Evolutionary conservation across 2,329 filamentous ascomycete genomes (phyloP), one percentile per base, ranked within the genome.

Genomic region (Trichoderma sp.): DNA sequence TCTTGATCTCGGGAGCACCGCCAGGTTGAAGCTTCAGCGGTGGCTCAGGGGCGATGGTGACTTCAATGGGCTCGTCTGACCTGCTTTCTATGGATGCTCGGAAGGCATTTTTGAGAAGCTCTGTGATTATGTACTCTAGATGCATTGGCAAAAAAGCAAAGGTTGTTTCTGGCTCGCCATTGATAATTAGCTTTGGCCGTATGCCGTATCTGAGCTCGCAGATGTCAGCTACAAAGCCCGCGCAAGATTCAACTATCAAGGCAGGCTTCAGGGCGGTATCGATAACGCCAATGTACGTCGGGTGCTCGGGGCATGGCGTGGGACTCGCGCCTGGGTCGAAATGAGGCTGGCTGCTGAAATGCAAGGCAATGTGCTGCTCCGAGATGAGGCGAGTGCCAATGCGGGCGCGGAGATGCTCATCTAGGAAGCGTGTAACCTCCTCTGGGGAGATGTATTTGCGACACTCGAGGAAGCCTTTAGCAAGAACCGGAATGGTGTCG

Each of bases 61-160:
- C 92, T 78, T 98, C 94, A 56, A 99, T 89, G 1, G 96, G 94
- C 78, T 97, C 93, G 59, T 90, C 89, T 79, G 93, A 93, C n/a
- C 92, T 91, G 75, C 90, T 92, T 84, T 99, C 97, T 11, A 98
- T 92, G 0, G 95, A 97, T 4, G 97, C 96, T 60, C 97, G 91
- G 86, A 98, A 99, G 1, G 95, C 94, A 81, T 99, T 99, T 85
- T 99, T 99, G 75, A 99, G 89, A 1, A 99, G 89, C 84, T 99
- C 97, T 0, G 96, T 99, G 78, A 98, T 91, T 78, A 99, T 98
- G 84, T 99, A 99, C 84, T 98, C 96, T 29, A 99, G 89, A 83
- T 99, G 97, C 83, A 97, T 97, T 16, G 97, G 97, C 9, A 99
- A 93, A 81, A 97, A 97, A 24, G 96, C 95, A 81, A 99, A 97